Evolutionary conservation across 371 early-diverging fungal genomes (phyloP).

Genomic region (Rhizomucor pusillus): DNA sequence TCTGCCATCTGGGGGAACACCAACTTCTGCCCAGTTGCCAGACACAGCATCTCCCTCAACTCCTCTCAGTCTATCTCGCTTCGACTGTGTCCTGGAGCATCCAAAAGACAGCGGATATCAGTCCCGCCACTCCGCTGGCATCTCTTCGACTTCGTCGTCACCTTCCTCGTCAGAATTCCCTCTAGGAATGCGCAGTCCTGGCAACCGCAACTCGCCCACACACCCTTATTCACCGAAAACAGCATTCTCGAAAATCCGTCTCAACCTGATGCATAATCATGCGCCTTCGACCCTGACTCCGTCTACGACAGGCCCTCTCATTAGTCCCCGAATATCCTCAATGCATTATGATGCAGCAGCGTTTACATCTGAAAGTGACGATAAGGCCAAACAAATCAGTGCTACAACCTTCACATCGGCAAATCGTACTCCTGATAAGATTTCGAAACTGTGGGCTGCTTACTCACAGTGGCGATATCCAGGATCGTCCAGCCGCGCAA

Average conservation of each 20-base stretch:
- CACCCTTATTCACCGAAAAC: conserved; percentile 35
- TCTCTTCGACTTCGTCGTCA: conserved; percentile 16
- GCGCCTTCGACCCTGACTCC: conserved; percentile 5
- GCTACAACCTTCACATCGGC: conserved; percentile 41
- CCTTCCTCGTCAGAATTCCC: conserved; percentile 27
- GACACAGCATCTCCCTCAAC: conserved; percentile 22
- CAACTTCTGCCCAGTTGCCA: conserved; percentile 19
- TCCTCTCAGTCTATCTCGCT: conserved; percentile 22
- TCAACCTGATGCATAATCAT: conserved; percentile 18
- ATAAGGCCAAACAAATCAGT: conserved; percentile 26
- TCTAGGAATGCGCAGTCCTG: conserved; percentile 1
- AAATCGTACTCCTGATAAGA: conserved; percentile 31
- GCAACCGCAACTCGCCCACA: conserved; percentile 19
- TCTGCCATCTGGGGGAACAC: conserved; percentile 19
- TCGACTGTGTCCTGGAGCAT: conserved; percentile 14
- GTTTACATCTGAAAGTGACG: conserved; percentile 25
- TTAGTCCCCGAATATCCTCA: conserved; percentile 33
- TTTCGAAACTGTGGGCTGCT: conserved; percentile 37
- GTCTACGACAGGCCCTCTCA: conserved; percentile 20
- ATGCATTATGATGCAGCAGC: conserved; percentile 27
- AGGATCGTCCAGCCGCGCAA: not conserved
- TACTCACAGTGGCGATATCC: conserved; percentile 31
- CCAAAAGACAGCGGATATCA: conserved; percentile 13
- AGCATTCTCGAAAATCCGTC: conserved; percentile 34
- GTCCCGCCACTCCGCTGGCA: conserved; percentile 4